phyloP scores from a whole-genome alignment of 2,329 filamentous ascomycete genomes.

The Bipolaris victoriae region DNA sequence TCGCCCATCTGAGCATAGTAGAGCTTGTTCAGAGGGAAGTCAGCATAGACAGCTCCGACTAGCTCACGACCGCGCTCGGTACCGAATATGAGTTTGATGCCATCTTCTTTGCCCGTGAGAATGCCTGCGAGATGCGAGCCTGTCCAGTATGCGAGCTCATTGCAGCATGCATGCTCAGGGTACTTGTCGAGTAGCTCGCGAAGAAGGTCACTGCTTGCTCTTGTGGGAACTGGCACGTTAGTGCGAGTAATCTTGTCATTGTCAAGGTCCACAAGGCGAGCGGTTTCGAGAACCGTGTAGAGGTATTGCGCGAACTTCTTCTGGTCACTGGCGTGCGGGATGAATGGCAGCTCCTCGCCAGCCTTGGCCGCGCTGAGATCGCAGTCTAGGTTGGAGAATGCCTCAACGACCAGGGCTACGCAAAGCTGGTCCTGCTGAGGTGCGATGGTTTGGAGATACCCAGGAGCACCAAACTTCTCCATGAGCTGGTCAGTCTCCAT shows the following conservation, averaged over 20 bases:
- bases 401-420: conserved; percentile 33
- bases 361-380: conserved; percentile 12
- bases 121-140: background rate
- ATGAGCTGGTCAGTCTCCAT: background rate
- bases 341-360: conserved; percentile 17
- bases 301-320: conserved; percentile 23
- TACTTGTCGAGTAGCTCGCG: background rate
- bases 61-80: background rate
- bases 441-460: conserved; percentile 11
- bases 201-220: background rate
- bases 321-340: conserved; percentile 16
- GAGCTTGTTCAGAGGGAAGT: background rate
- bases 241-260: background rate
- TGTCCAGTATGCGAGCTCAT: background rate
- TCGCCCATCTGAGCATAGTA: conserved; percentile 8
- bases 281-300: conserved; percentile 23
- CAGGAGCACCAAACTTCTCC: background rate
- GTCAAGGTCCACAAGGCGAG: conserved; percentile 11
- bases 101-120: background rate
- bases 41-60: background rate
- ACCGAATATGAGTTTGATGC: background rate
- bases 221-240: background rate
- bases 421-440: conserved; percentile 32
- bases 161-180: background rate
- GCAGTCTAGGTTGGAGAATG: conserved; percentile 31